Conservation (phyloP, 495 filamentous ascomycete genomes). For the Aspergillus sparsus region DNA sequence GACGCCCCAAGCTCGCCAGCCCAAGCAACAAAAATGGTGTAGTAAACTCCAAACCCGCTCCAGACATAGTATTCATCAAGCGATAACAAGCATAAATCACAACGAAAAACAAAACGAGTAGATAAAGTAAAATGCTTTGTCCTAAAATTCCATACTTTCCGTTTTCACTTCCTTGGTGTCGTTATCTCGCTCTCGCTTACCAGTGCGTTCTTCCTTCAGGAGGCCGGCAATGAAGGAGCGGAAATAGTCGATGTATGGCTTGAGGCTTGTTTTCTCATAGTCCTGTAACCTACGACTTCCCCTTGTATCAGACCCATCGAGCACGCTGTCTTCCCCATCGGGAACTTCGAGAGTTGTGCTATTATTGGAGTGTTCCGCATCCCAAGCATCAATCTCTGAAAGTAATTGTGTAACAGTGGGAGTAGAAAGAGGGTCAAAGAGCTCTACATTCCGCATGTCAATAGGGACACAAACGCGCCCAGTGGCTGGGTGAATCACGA, state of each 20-base stretch:
- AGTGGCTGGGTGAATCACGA: constrained; percentile 93
- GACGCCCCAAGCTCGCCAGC: neutral
- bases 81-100: neutral
- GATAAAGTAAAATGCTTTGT: neutral
- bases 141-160: constrained; percentile 56
- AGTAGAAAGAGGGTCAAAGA: constrained; percentile 83
- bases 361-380: constrained; percentile 40
- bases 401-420: constrained; percentile 83
- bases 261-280: constrained; percentile 95
- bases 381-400: constrained; percentile 78
- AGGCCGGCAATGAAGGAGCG: constrained; percentile 73
- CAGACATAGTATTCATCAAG: constrained; percentile 7
- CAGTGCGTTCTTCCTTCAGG: constrained; percentile 76
- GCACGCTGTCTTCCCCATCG: constrained; percentile 42
- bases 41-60: constrained; percentile 16
- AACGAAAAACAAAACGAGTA: constrained; percentile 4
- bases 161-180: constrained; percentile 52
- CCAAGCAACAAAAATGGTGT: neutral
- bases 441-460: constrained; percentile 64
- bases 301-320: constrained; percentile 38
- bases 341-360: constrained; percentile 34
- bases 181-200: constrained; percentile 71
- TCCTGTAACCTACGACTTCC: constrained; percentile 63
- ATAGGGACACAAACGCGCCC: constrained; percentile 95
- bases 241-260: constrained; percentile 90